These are phyloP conservation scores for Citrus glauca DNA, from an alignment of 345 rosid genomes.

Conservation along the genomic window DNA sequence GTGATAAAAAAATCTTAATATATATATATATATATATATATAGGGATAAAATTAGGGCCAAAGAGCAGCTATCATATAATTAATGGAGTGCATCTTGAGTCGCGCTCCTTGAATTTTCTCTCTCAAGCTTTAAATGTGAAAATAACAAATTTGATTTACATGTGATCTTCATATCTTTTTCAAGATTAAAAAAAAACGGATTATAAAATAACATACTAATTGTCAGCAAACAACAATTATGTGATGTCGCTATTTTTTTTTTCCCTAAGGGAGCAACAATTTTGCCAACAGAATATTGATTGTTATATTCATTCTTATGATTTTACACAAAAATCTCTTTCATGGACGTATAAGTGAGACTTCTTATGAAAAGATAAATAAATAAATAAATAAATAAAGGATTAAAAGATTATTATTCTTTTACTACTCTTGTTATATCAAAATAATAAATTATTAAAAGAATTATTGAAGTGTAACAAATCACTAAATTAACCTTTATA, in stretches of 20 bases:
- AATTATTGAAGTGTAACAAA: too few relatives aligned
- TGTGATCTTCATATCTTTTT: not conserved
- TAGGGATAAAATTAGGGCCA: too few relatives aligned
- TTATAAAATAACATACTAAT: too few relatives aligned
- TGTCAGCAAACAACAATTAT: not conserved
- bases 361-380: too few relatives aligned
- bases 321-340: not conserved
- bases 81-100: not conserved
- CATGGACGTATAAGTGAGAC: not conserved
- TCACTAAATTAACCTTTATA: too few relatives aligned
- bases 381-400: too few relatives aligned
- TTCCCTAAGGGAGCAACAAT: too few relatives aligned
- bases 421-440: too few relatives aligned
- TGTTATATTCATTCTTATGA: not conserved
- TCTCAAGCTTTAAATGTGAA: not conserved
- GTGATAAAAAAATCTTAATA: too few relatives aligned
- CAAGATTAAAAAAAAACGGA: not conserved
- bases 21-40: too few relatives aligned
- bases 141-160: not conserved
- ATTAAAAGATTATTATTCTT: too few relatives aligned
- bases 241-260: not conserved
- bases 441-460: too few relatives aligned
- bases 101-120: not conserved
- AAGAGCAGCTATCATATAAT: not conserved
- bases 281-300: not conserved